Percentiles rank a stretch among this genome's conserved stretches.
phyloP scores from a whole-genome alignment of 345 rosid species.

The Firmiana major region DNA sequence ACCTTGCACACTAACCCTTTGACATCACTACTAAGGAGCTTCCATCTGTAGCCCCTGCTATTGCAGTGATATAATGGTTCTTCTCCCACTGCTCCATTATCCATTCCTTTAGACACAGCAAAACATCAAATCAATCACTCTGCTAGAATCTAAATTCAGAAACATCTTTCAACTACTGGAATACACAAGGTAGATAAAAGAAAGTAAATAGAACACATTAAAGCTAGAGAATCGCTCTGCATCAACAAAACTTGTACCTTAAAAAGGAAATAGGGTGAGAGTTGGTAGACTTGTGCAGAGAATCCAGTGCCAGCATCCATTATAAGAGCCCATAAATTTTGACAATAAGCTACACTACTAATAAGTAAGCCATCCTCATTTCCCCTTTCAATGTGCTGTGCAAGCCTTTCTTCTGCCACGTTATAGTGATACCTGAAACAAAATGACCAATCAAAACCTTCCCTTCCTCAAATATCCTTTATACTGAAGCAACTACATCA shows the following conservation, averaged over 20 bases:
- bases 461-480: not conserved
- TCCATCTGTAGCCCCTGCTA: constrained; percentile 83
- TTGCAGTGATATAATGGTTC: constrained; percentile 79
- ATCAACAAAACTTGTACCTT: constrained; percentile 35
- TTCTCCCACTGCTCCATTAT: constrained; percentile 99
- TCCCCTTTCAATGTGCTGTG: constrained; percentile 62
- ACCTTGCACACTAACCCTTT: constrained; percentile 49
- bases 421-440: constrained; percentile 66
- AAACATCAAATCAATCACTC: constrained; percentile 9
- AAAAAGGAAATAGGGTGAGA: constrained; percentile 51
- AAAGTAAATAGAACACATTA: not conserved
- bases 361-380: constrained; percentile 59
- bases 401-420: constrained; percentile 58
- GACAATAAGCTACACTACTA: constrained; percentile 60
- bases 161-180: constrained; percentile 6
- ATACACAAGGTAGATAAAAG: not conserved
- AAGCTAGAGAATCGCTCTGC: not conserved
- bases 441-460: not conserved
- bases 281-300: constrained; percentile 56
- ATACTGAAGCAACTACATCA: not conserved
- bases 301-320: constrained; percentile 78
- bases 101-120: constrained; percentile 68
- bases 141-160: not conserved
- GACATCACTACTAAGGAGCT: constrained; percentile 94
- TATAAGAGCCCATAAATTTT: constrained; percentile 66